Evolutionary conservation across 2,329 filamentous ascomycete species (phyloP).

Genomic region (Diaporthe capsici): DNA sequence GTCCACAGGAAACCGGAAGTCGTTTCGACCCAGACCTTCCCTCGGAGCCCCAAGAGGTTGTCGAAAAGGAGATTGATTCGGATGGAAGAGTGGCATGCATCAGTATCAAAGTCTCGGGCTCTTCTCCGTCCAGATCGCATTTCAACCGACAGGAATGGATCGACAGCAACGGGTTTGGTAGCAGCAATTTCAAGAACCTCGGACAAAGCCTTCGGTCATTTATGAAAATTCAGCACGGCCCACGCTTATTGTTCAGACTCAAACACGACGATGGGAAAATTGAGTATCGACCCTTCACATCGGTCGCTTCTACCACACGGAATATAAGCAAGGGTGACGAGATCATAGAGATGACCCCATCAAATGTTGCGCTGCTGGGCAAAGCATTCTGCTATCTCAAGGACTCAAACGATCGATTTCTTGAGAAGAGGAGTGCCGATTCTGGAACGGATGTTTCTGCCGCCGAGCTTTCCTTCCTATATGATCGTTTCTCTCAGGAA

Average conservation of each 20-base stretch:
- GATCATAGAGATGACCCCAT: neutral
- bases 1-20: neutral
- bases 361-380: slow-evolving; percentile 11
- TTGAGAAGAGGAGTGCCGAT: fast-evolving
- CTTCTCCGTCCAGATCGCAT: neutral
- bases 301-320: fast-evolving
- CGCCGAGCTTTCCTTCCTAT: neutral
- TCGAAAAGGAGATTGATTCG: neutral
- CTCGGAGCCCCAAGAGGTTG: neutral
- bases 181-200: neutral
- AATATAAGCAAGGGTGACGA: neutral
- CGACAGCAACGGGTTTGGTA: neutral
- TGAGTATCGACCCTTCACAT: neutral
- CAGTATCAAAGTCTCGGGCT: neutral
- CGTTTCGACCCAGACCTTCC: neutral
- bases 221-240: neutral
- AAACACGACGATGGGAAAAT: neutral
- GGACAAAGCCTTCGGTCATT: neutral
- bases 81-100: neutral
- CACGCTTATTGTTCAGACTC: neutral
- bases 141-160: neutral
- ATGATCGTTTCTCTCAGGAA: neutral
- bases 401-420: neutral
- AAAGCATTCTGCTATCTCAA: slow-evolving; percentile 34
- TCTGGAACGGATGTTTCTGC: neutral